Evolutionary conservation across 2,329 filamentous ascomycete species (phyloP).

Genomic region (Verticillium klebahnii): DNA sequence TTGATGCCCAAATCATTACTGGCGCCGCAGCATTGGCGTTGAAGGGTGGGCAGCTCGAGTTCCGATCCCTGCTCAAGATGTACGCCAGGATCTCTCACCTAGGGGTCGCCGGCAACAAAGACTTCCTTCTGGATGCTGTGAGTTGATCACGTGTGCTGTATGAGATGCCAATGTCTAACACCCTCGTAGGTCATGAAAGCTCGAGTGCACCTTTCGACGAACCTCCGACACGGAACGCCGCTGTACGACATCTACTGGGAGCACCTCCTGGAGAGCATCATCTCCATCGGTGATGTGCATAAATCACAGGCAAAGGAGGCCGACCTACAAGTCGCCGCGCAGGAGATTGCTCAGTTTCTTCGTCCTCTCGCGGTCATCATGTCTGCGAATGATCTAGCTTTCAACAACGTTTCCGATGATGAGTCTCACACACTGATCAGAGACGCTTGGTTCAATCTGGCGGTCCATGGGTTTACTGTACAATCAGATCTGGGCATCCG

Average conservation of each 20-base stretch:
- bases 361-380: conserved; percentile 84
- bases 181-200: conserved; percentile 63
- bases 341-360: conserved; percentile 83
- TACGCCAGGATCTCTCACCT: conserved; percentile 73
- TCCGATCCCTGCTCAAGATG: conserved; percentile 79
- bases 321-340: conserved; percentile 76
- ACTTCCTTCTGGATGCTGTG: conserved; percentile 66
- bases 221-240: conserved; percentile 62
- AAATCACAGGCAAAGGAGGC: conserved; percentile 69
- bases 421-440: conserved; percentile 70
- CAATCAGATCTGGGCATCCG: conserved; percentile 68
- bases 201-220: conserved; percentile 70
- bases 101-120: conserved; percentile 65
- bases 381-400: conserved; percentile 56
- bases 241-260: conserved; percentile 80
- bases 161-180: not conserved
- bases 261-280: conserved; percentile 78
- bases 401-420: conserved; percentile 51
- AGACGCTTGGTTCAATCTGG: conserved; percentile 98
- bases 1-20: conserved; percentile 81
- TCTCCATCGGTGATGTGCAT: conserved; percentile 84
- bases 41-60: conserved; percentile 73
- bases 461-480: conserved; percentile 83
- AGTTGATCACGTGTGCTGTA: conserved; percentile 23
- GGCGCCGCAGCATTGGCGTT: conserved; percentile 76